A percentile compares a stretch with the other conserved stretches of the same genome.
Conservation (phyloP, 176 grass and related monocot species). For the Lolium perenne region DNA sequence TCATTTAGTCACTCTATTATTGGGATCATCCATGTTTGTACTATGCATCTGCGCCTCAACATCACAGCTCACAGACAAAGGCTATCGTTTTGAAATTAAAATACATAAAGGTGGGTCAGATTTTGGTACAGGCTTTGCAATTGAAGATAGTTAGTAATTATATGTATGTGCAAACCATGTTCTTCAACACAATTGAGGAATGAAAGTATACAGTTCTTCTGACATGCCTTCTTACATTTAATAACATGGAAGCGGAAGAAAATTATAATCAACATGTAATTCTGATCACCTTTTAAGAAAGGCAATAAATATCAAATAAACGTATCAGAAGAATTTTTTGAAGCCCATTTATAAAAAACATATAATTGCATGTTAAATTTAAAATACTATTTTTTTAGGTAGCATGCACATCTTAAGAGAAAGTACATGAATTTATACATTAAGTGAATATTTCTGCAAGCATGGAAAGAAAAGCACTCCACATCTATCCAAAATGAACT, state of each 20-base stretch:
- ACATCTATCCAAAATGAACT: background rate
- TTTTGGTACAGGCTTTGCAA: background rate
- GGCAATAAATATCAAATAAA: background rate
- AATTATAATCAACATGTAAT: background rate
- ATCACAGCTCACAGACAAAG: background rate
- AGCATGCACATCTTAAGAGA: background rate
- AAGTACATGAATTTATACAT: background rate
- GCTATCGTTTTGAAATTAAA: background rate
- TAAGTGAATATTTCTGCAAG: background rate
- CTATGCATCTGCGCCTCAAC: conserved; percentile 27
- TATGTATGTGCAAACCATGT: background rate
- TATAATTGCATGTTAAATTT: background rate
- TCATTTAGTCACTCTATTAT: conserved; percentile 36
- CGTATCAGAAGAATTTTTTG: background rate
- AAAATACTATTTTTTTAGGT: background rate
- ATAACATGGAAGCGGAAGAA: background rate
- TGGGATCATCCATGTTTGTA: background rate
- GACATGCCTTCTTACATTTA: background rate
- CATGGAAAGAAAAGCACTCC: background rate
- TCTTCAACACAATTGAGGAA: background rate
- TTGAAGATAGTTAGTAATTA: background rate
- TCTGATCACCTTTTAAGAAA: background rate
- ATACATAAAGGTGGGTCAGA: background rate
- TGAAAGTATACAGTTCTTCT: background rate
- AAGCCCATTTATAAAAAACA: background rate